Conservation (phyloP, 1,284 basidiomycete genomes). For the Inonotus hispidus region DNA sequence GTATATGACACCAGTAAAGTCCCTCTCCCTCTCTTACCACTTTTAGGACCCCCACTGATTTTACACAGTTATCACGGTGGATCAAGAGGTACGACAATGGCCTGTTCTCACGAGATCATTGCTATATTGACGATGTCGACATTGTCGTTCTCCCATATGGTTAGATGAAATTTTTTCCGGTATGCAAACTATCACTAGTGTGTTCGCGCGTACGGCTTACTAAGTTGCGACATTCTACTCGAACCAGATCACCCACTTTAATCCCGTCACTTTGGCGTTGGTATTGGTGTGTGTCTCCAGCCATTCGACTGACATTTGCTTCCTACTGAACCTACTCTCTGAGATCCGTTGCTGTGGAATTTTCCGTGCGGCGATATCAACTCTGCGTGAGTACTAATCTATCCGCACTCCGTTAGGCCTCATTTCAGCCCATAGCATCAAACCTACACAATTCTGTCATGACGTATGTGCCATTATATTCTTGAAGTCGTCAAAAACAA, state of each 20-base stretch:
- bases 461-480: no score
- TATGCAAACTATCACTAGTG: not conserved
- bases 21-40: not conserved
- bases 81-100: not conserved
- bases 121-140: no score
- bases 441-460: no score
- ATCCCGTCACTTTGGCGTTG: not conserved
- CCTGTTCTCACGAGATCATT: not conserved
- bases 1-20: slow-evolving; percentile 1
- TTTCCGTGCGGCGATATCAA: not conserved
- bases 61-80: not conserved
- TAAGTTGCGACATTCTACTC: no score
- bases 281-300: not conserved
- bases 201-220: no score
- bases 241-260: not conserved
- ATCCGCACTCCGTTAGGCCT: not conserved
- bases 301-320: not conserved
- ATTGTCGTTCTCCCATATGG: no score
- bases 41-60: not conserved
- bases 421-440: no score
- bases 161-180: not conserved
- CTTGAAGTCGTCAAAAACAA: not conserved
- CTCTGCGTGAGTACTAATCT: not conserved
- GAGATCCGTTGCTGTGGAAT: not conserved
- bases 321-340: not conserved